Percentiles rank a stretch among this genome's conserved stretches.
phyloP scores from a whole-genome alignment of 1,284 basidiomycete species.

The Microbotryum lychnidis-dioicae region DNA sequence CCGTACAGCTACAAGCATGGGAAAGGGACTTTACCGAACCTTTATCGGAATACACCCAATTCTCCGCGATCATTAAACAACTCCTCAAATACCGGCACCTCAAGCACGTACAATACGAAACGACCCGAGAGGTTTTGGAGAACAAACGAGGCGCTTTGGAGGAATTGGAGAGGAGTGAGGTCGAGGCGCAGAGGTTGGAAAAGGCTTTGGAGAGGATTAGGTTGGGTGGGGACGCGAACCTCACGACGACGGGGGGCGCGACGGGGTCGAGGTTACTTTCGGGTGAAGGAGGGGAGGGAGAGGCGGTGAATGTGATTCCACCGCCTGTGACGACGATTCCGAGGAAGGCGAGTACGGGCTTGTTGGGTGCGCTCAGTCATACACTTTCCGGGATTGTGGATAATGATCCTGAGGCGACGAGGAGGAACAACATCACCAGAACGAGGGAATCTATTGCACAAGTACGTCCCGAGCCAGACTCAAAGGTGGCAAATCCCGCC shows the following conservation, averaged over 20 bases:
- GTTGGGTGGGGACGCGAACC: conserved; percentile 25
- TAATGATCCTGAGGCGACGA: conserved; percentile 89
- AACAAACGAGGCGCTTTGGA: conserved; percentile 77
- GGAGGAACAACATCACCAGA: conserved; percentile 85
- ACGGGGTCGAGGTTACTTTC: not conserved
- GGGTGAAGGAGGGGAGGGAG: not conserved
- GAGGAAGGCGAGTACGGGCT: conserved; percentile 45
- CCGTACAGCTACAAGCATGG: conserved; percentile 70
- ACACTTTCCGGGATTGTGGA: conserved; percentile 98
- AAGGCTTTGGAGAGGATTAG: conserved; percentile 56
- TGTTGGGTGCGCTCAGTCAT: conserved; percentile 86
- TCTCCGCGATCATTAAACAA: conserved; percentile 87
- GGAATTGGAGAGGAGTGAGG: conserved; percentile 84
- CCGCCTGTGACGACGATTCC: not conserved
- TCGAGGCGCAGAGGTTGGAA: conserved; percentile 79
- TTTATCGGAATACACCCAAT: conserved; percentile 90
- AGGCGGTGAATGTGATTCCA: not conserved
- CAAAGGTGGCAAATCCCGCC: not conserved
- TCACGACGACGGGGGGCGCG: conserved; percentile 11
- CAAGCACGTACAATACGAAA: conserved; percentile 96
- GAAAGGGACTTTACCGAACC: conserved; percentile 93
- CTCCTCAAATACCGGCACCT: conserved; percentile 90
- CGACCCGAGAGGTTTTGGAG: conserved; percentile 86
- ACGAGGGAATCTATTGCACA: conserved; percentile 88
- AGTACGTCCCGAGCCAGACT: conserved; percentile 46